Percentiles rank a stretch among this genome's conserved stretches.
phyloP scores from a whole-genome alignment of 768 basidiomycete species.

The Termitomyces sp. region DNA sequence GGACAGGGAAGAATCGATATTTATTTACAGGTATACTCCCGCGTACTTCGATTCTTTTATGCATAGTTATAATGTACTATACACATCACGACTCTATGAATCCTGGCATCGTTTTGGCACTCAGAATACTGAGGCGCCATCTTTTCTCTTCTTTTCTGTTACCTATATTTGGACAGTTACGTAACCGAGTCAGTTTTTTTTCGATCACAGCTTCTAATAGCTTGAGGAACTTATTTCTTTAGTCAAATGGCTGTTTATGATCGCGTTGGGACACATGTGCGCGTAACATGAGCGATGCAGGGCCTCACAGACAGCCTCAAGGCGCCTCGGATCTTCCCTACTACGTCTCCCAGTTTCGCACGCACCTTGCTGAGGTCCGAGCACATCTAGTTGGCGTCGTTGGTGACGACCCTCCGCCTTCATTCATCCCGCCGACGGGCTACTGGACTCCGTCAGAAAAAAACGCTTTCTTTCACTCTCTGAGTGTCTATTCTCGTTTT shows the following conservation, averaged over 20 bases:
- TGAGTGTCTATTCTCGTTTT: conserved; percentile 62
- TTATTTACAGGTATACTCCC: neutral
- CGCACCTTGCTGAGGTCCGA: conserved; percentile 27
- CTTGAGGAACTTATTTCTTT: neutral
- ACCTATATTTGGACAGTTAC: neutral
- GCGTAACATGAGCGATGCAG: conserved; percentile 15
- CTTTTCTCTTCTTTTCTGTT: neutral
- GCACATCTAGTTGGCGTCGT: conserved; percentile 32
- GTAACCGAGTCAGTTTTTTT: neutral
- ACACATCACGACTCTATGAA: neutral
- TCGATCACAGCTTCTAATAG: neutral
- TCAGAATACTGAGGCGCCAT: neutral
- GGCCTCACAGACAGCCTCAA: neutral
- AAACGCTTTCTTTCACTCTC: conserved; percentile 62
- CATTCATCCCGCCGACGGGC: conserved; percentile 31
- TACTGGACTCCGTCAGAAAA: conserved; percentile 72
- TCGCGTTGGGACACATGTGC: conserved; percentile 8
- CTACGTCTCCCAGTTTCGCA: conserved; percentile 23
- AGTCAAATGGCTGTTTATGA: conserved; percentile 1
- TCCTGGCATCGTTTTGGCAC: neutral
- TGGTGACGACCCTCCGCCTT: conserved; percentile 19
- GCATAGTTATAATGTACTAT: neutral
- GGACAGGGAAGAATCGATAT: neutral
- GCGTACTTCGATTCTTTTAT: neutral
- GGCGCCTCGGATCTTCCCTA: conserved; percentile 14